Evolutionary conservation across 2,329 filamentous ascomycete genomes (phyloP).

Genomic region (Clonostachys byssicola): DNA sequence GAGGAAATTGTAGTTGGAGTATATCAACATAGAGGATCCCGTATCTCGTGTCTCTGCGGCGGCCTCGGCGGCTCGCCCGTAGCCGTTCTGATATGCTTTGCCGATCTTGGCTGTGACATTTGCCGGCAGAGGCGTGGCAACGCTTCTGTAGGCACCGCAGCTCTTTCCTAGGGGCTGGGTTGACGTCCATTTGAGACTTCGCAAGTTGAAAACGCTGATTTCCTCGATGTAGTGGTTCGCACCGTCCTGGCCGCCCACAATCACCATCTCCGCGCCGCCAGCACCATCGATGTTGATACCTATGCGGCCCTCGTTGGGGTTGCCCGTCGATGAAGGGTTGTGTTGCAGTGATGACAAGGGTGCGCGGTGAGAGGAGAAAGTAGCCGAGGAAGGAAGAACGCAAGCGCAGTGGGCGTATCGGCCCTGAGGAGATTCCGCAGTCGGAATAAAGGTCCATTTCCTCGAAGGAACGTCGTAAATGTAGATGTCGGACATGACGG

Average conservation of each 20-base stretch:
- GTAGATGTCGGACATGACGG: constrained; percentile 97
- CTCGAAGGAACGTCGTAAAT: constrained; percentile 83
- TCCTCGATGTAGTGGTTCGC: constrained; percentile 99
- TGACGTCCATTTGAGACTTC: constrained; percentile 92
- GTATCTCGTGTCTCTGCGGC: constrained; percentile 33
- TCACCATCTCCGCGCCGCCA: constrained; percentile 93
- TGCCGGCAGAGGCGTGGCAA: constrained; percentile 78
- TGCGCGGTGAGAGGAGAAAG: constrained; percentile 80
- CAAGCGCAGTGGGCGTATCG: constrained; percentile 96
- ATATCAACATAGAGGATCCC: constrained; percentile 82
- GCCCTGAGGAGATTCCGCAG: constrained; percentile 81
- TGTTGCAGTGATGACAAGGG: constrained; percentile 85
- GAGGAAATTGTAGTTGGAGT: constrained; percentile 98
- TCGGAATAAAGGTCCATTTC: constrained; percentile 80
- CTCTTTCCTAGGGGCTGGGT: constrained; percentile 84
- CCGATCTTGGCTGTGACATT: constrained; percentile 64
- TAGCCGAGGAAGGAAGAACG: constrained; percentile 81
- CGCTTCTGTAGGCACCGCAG: constrained; percentile 93
- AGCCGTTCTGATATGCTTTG: constrained; percentile 40
- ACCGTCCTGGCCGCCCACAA: constrained; percentile 93
- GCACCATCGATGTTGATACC: constrained; percentile 86
- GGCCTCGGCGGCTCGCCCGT: constrained; percentile 42
- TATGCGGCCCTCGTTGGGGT: constrained; percentile 82
- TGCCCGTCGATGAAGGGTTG: constrained; percentile 70
- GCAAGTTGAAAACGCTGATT: constrained; percentile 95